Evolutionary conservation across 2,329 filamentous ascomycete species (phyloP).

Genomic region (Zymoseptoria passerinii): DNA sequence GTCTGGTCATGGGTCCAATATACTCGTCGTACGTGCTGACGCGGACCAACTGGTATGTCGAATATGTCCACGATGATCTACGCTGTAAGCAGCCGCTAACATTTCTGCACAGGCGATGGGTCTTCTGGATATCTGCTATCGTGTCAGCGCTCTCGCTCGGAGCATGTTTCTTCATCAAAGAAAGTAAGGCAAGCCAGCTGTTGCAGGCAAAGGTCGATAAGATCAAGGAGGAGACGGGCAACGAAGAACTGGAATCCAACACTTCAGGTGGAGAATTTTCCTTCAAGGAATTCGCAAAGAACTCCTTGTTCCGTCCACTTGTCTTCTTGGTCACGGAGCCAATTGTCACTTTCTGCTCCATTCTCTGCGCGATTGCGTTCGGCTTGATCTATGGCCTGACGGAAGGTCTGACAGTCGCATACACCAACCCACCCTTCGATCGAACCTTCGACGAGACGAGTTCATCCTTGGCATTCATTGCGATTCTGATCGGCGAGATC

Average conservation of each 20-base stretch:
- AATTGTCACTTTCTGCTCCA: slow-evolving; percentile 38
- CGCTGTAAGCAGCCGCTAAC: background rate
- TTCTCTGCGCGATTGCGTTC: slow-evolving; percentile 14
- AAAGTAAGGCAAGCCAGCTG: slow-evolving; percentile 38
- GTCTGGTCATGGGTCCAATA: slow-evolving; percentile 38
- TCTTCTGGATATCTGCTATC: slow-evolving; percentile 39
- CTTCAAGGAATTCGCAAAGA: slow-evolving; percentile 28
- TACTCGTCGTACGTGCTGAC: slow-evolving; percentile 34
- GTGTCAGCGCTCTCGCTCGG: slow-evolving; percentile 30
- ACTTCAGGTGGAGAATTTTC: slow-evolving; percentile 4
- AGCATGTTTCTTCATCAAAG: slow-evolving; percentile 32
- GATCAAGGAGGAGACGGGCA: slow-evolving; percentile 22
- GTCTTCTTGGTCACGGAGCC: slow-evolving; percentile 40
- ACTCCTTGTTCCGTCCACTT: slow-evolving; percentile 36
- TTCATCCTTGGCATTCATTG: slow-evolving; percentile 36
- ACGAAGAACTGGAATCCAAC: slow-evolving; percentile 12
- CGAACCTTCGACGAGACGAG: slow-evolving; percentile 30
- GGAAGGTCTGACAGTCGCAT: slow-evolving; percentile 15
- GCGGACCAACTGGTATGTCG: background rate
- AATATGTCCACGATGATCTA: background rate
- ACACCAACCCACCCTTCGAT: slow-evolving; percentile 17
- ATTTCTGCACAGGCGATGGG: slow-evolving; percentile 35
- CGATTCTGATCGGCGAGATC: slow-evolving; percentile 33
- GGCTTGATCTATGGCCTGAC: slow-evolving; percentile 17
- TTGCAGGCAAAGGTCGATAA: slow-evolving; percentile 29